Evolutionary conservation across 1,284 basidiomycete genomes (phyloP).

Genomic region (Athelia psychrophila): DNA sequence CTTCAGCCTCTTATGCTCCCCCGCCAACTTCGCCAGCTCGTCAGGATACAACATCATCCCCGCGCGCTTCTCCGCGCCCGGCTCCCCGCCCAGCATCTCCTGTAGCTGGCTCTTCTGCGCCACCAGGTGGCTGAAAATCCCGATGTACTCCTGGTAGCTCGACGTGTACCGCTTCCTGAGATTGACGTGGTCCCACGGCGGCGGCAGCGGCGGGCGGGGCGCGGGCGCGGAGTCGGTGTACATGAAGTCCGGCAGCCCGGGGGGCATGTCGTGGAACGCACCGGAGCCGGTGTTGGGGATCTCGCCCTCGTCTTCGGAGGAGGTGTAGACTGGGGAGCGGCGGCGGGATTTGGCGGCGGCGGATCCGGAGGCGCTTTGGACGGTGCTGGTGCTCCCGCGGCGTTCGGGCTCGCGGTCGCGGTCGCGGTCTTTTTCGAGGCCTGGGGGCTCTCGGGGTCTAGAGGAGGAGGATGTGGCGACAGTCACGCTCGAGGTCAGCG

Average conservation of each 20-base stretch:
- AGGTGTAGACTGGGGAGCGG: constrained; percentile 54
- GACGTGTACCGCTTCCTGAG: neutral
- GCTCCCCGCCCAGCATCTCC: neutral
- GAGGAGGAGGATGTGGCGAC: constrained; percentile 14
- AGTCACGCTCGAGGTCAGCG: constrained; percentile 8
- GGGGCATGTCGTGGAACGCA: neutral
- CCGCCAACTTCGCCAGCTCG: neutral
- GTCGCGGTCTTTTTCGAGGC: constrained; percentile 9
- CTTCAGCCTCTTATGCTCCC: neutral
- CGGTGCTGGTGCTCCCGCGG: constrained; percentile 17
- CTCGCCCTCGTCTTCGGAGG: constrained; percentile 57
- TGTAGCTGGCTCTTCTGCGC: neutral
- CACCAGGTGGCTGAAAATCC: neutral
- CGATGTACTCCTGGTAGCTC: neutral
- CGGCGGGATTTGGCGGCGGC: constrained; percentile 30
- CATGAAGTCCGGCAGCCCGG: neutral
- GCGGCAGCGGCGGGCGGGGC: neutral
- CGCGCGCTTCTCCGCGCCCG: neutral
- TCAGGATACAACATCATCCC: neutral
- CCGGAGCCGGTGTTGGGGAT: constrained; percentile 11
- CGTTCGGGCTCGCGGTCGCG: constrained; percentile 17
- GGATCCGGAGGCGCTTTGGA: constrained; percentile 12
- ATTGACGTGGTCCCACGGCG: neutral
- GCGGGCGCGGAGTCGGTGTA: neutral
- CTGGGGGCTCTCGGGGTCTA: neutral